Percentiles rank a stretch among this genome's conserved stretches.
phyloP scores from a whole-genome alignment of 1,284 basidiomycete species.

The Sanguinoderma infundibulare region DNA sequence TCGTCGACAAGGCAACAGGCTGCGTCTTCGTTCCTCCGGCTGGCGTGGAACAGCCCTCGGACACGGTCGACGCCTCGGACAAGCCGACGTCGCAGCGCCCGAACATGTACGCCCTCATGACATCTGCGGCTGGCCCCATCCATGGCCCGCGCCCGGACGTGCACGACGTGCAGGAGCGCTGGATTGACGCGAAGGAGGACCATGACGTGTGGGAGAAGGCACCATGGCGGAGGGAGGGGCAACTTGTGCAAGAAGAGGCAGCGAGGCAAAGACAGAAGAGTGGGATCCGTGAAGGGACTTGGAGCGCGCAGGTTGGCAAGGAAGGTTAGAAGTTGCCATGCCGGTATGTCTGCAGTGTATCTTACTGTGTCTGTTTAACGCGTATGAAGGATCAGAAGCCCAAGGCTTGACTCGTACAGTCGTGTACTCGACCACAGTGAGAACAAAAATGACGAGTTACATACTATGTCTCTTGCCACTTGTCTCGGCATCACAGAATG shows the following conservation, averaged over 20 bases:
- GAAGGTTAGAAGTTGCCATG: neutral
- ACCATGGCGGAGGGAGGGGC: constrained; percentile 71
- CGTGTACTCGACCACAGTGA: too few species aligned
- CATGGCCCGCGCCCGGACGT: constrained; percentile 63
- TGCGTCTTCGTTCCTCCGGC: constrained; percentile 80
- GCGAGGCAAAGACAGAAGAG: constrained; percentile 35
- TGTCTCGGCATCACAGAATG: too few species aligned
- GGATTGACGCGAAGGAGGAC: constrained; percentile 79
- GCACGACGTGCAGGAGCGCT: constrained; percentile 87
- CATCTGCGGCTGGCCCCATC: constrained; percentile 64
- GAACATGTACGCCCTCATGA: constrained; percentile 70
- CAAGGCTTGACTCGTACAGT: neutral
- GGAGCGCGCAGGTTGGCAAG: neutral
- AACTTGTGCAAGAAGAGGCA: constrained; percentile 39
- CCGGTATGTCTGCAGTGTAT: neutral
- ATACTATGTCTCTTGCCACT: too few species aligned
- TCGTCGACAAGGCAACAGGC: constrained; percentile 88
- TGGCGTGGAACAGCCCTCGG: constrained; percentile 53
- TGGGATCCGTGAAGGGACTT: constrained; percentile 34
- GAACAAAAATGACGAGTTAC: too few species aligned
- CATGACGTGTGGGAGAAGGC: constrained; percentile 80
- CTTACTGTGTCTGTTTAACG: neutral
- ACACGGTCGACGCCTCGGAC: constrained; percentile 47
- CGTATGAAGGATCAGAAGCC: neutral
- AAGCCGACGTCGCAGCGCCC: constrained; percentile 55